Percentiles rank a stretch among this genome's conserved stretches.
Conservation (phyloP, 2,329 filamentous ascomycete genomes). For the Cytospora leucostoma region DNA sequence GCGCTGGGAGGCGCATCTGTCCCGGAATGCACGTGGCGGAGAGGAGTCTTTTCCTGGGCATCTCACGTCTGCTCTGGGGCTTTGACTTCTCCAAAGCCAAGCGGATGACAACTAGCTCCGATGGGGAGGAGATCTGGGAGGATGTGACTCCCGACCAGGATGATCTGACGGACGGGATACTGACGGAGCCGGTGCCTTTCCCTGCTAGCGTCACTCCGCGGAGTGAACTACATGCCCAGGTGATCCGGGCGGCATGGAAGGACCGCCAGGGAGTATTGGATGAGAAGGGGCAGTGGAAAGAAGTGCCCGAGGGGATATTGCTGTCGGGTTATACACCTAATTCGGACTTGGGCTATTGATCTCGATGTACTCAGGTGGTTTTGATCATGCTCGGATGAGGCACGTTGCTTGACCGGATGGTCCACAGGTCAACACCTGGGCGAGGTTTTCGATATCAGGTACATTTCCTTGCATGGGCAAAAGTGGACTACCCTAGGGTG, state of each 20-base stretch:
- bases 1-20: slow-evolving; percentile 47
- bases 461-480: too few relatives aligned
- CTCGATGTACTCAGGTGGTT: not conserved
- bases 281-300: slow-evolving; percentile 5
- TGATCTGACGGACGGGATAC: not conserved
- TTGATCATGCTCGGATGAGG: too few relatives aligned
- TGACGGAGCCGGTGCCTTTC: slow-evolving; percentile 4
- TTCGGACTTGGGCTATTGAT: not conserved
- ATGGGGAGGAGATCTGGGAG: not conserved
- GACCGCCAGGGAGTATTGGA: not conserved
- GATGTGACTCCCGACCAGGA: slow-evolving; percentile 4
- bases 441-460: too few relatives aligned
- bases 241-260: not conserved
- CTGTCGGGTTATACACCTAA: not conserved
- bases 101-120: not conserved
- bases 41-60: slow-evolving; percentile 37
- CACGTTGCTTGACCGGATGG: too few relatives aligned
- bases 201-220: not conserved
- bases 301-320: not conserved
- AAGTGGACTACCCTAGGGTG: too few relatives aligned
- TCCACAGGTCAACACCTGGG: too few relatives aligned
- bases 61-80: not conserved
- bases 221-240: slow-evolving; percentile 3
- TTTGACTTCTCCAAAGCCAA: slow-evolving; percentile 9
- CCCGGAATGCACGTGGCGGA: slow-evolving; percentile 50